Evolutionary conservation across 257 asterid species (phyloP), one percentile per base, ranked within the genome.

Genomic region (Craterostigma plantagineum): DNA sequence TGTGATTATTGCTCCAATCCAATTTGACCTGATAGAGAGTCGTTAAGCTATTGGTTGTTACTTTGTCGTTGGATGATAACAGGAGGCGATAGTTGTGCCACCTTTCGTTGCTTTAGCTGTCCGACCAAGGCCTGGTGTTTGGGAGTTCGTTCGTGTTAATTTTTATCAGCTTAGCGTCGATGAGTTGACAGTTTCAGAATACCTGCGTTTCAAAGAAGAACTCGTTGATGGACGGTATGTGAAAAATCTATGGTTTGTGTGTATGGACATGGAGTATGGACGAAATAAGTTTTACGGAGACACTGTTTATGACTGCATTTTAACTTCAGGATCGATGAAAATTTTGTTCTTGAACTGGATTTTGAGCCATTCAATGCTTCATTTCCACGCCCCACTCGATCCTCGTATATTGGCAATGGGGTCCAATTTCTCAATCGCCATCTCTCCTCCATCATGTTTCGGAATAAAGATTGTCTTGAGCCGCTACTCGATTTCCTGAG

Each of bases 121-220:
- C 53, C 81, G 99, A 15, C 99, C 99, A 14, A 75, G 99, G 70
- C 99, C 99, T 14, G 99, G 99, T 44, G 99, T 90, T 54, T 90
- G 99, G 99, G 99, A 90, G 51, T 79, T 52, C 41, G 91, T 90
- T 23, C 93, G 96, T 14, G 84, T 90, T 34, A 83, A 90, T 50
- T 95, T 77, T 7, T 46, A 59, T 53, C 87, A 90, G 45, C 87
- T 90, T 42, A 75, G 79, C n/a, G 99, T 83, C 10, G 99, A 90
- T 53, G 92, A 90, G 71, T 61, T 90, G 76, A 60, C 72, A 0
- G 72, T 77, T 23, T 70, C 99, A 3, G 99, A 90, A 58, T 90
- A 83, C 65, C 71, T 90, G 14, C 70, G 40, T 14, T 79, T 90
- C 57, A 90, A 83, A 63, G 99, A 90, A 58, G 76, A 71, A 34